Evolutionary conservation across 2,329 filamentous ascomycete genomes (phyloP), one percentile per base, ranked within the genome.

Genomic region (Apiospora sp.): DNA sequence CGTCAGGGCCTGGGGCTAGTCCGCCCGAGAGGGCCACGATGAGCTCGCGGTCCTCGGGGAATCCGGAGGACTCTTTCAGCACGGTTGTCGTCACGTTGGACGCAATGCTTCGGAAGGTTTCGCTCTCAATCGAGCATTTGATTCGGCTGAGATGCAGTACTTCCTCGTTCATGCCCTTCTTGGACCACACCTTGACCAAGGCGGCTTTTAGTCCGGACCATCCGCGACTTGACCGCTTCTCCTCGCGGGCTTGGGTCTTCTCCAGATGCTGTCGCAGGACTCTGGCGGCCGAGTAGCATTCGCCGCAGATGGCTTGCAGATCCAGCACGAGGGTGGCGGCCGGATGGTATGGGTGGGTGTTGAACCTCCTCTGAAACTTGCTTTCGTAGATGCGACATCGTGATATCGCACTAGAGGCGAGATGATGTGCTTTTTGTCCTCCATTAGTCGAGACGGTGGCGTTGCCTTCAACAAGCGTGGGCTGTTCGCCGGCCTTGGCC

Each of bases 141-240:
- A 51, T 34, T 16, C 22, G 13, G 8, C 19, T 7, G 24, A 70
- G 19, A 14, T 49, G 46, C 24, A 41, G 46, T 4, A 22, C 46
- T n/a, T 70, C 46, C 3, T 54, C 46, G 5, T 24, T 6, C n/a
- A 70, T 70, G 8, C 30, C 46, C 13, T 41, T 70, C 8, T 43
- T 70, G 12, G 46, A 70, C 68, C 68, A 70, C 43, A 54, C 68
- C 3, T 7, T n/a, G 34, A 24, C 46, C 10, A 70, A 24, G 2
- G 46, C 27, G 10, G 48, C 24, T 2, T 24, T 37, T 10, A 70
- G 22, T 13, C 68, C 41, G 4, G 1, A n/a, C 19, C 68, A 19
- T 14, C 68, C 68, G n/a, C 68, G 46, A 6, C 24, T 46, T 4
- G 48, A n/a, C 16, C 43, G 24, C 4, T 70, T 37, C 16, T 22